These are phyloP conservation scores for Kwoniella sp. DNA, from an alignment of 768 basidiomycete genomes.

Conservation along the genomic window DNA sequence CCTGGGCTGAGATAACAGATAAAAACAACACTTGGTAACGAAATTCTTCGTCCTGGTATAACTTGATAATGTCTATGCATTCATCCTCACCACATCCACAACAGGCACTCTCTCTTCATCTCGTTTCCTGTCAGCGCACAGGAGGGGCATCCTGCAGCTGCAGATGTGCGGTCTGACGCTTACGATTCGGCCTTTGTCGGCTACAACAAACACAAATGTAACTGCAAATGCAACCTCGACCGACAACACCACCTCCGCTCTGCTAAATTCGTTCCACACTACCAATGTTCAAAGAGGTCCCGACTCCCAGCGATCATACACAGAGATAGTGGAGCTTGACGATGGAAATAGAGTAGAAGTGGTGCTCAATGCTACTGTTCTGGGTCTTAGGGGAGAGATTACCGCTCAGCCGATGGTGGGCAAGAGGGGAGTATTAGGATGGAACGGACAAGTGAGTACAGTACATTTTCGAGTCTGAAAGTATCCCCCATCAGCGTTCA, in stretches of 20 bases:
- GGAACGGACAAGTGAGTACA: slow-evolving; percentile 51
- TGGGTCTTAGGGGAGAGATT: slow-evolving; percentile 46
- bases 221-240: no score
- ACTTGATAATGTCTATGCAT: no score
- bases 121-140: no score
- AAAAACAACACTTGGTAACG: no score
- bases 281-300: slow-evolving; percentile 36
- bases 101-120: no score
- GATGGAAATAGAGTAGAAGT: slow-evolving; percentile 29
- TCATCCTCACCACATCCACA: no score
- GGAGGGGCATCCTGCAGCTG: no score
- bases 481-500: no score
- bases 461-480: no score
- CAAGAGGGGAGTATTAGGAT: slow-evolving; percentile 42
- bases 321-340: neutral
- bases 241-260: neutral
- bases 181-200: slow-evolving; percentile 20
- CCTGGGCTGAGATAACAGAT: slow-evolving; percentile 18
- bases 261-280: slow-evolving; percentile 23
- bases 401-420: slow-evolving; percentile 48
- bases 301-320: slow-evolving; percentile 26
- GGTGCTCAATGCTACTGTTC: slow-evolving; percentile 40
- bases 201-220: no score
- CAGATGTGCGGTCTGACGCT: slow-evolving; percentile 45
- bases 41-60: no score